Evolutionary conservation across 805 yeast species (phyloP).

Genomic region (Ogataea neopini): DNA sequence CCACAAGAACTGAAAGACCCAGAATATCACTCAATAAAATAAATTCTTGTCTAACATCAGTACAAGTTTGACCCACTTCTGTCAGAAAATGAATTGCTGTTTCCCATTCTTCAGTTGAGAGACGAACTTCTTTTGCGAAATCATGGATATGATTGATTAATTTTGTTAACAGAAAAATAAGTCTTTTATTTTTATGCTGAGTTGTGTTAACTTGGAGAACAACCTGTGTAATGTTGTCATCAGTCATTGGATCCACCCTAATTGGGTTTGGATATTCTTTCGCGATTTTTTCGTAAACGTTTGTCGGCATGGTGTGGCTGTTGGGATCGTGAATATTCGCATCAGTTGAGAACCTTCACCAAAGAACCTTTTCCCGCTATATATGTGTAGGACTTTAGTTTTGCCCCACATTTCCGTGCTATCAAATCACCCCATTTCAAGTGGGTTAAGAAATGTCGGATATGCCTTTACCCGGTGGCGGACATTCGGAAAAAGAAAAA

Average conservation of each 20-base stretch:
- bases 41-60: slow-evolving; percentile 14
- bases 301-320: slow-evolving; percentile 4
- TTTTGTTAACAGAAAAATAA: slow-evolving; percentile 5
- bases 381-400: background rate
- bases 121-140: slow-evolving; percentile 11
- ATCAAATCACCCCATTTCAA: background rate
- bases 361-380: background rate
- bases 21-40: slow-evolving; percentile 10
- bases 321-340: background rate
- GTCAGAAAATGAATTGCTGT: slow-evolving; percentile 9
- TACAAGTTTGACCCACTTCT: slow-evolving; percentile 13
- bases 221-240: slow-evolving; percentile 12
- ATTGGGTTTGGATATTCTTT: slow-evolving; percentile 10
- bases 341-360: no score
- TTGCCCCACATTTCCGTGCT: slow-evolving; percentile 1
- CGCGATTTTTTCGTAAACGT: slow-evolving; percentile 5
- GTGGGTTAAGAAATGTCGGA: background rate
- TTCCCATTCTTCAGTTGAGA: slow-evolving; percentile 15
- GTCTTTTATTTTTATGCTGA: slow-evolving; percentile 9
- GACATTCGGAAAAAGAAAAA: slow-evolving; percentile 1
- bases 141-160: slow-evolving; percentile 8
- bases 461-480: background rate
- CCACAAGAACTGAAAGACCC: slow-evolving; percentile 13
- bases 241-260: slow-evolving; percentile 14
- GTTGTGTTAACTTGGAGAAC: slow-evolving; percentile 12